phyloP scores from a whole-genome alignment of 2,329 filamentous ascomycete genomes.

The Xylariales sp. region DNA sequence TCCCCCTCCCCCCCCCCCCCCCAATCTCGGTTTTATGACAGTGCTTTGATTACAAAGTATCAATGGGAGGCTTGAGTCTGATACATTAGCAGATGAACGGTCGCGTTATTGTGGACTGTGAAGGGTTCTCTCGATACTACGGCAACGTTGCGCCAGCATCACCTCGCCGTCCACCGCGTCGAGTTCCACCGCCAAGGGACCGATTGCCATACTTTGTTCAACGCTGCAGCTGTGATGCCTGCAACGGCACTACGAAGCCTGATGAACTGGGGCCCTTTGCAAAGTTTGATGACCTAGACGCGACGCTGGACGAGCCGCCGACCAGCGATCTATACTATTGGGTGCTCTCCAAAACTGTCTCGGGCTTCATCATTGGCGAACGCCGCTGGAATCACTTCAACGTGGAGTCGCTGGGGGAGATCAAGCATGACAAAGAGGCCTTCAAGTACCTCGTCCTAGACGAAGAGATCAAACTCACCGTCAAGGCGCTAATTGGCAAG shows the following conservation, averaged over 20 bases:
- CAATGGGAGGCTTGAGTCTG: not conserved
- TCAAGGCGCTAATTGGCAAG: conserved; percentile 42
- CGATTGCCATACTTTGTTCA: conserved; percentile 35
- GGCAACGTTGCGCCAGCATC: conserved; percentile 17
- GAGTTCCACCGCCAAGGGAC: conserved; percentile 19
- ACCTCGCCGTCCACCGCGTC: conserved; percentile 3
- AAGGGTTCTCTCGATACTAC: conserved; percentile 33
- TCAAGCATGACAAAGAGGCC: conserved; percentile 40
- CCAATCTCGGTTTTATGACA: too few species aligned
- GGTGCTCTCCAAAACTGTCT: conserved; percentile 37
- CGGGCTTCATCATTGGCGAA: conserved; percentile 40
- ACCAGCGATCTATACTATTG: conserved; percentile 38
- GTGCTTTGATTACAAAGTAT: too few species aligned
- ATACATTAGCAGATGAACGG: conserved; percentile 25
- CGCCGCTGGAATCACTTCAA: conserved; percentile 40
- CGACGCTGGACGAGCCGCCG: conserved; percentile 29
- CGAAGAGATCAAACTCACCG: conserved; percentile 41
- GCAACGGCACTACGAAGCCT: conserved; percentile 17
- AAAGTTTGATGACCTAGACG: conserved; percentile 36
- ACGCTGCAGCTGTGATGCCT: conserved; percentile 36
- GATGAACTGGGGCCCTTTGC: conserved; percentile 27
- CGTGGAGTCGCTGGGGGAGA: conserved; percentile 31
- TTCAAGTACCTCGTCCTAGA: conserved; percentile 48
- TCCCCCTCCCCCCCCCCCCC: too few species aligned
- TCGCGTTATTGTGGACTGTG: conserved; percentile 37